phyloP scores from a whole-genome alignment of 2,329 filamentous ascomycete genomes.

The Exophiala phaeomuriformis region DNA sequence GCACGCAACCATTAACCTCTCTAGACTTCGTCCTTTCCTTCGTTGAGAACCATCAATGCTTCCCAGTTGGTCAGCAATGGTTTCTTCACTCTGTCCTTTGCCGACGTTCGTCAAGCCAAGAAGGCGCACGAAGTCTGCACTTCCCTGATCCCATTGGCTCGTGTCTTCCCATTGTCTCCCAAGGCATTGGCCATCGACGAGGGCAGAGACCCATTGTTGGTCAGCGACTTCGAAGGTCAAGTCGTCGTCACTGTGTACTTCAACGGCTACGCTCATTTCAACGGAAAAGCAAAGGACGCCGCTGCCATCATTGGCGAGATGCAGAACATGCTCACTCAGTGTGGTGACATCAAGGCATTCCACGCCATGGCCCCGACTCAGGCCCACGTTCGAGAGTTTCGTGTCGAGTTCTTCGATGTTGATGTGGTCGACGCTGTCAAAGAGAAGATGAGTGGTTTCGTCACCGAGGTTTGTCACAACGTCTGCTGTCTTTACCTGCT shows the following conservation, averaged over 20 bases:
- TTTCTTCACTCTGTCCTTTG: conserved; percentile 50
- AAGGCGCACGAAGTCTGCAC: conserved; percentile 44
- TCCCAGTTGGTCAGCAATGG: conserved; percentile 33
- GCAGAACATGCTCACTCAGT: conserved; percentile 33
- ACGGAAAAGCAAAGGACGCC: conserved; percentile 2
- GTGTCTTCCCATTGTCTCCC: conserved; percentile 40
- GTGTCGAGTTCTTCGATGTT: conserved; percentile 37
- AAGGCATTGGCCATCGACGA: conserved; percentile 38
- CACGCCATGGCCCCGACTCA: conserved; percentile 28
- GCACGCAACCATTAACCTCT: neutral
- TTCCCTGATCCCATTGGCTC: conserved; percentile 43
- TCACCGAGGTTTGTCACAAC: conserved; percentile 9
- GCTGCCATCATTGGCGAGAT: conserved; percentile 44
- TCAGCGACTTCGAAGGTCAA: conserved; percentile 50
- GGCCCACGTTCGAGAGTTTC: conserved; percentile 32
- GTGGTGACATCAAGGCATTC: conserved; percentile 36
- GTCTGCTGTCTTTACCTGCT: neutral
- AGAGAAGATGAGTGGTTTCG: conserved; percentile 32
- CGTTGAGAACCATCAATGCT: conserved; percentile 36
- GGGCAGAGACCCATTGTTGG: conserved; percentile 24
- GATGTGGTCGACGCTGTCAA: conserved; percentile 33
- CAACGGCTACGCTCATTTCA: conserved; percentile 24
- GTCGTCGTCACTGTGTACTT: conserved; percentile 46
- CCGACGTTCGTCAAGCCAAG: conserved; percentile 55
- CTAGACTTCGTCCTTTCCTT: conserved; percentile 26